Evolutionary conservation across 2,329 filamentous ascomycete species (phyloP).

Genomic region (Sporothrix curviconia): DNA sequence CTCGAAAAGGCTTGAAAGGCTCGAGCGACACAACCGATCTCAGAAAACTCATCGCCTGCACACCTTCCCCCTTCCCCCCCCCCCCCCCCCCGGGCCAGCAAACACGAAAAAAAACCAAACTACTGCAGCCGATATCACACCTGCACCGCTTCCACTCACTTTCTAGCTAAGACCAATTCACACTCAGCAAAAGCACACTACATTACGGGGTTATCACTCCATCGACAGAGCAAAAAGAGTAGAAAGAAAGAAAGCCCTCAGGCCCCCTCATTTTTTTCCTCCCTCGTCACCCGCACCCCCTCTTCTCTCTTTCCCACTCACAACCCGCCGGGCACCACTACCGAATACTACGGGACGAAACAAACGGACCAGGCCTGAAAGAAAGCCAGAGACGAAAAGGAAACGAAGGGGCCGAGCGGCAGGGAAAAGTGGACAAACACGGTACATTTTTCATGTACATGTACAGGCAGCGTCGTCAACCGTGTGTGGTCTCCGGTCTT

Average conservation of each 20-base stretch:
- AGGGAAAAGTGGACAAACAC: neutral
- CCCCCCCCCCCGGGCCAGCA: neutral
- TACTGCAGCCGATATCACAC: conserved; percentile 6
- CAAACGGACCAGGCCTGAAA: too few relatives aligned
- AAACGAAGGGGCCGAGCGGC: neutral
- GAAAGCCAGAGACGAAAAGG: neutral
- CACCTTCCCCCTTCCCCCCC: too few relatives aligned
- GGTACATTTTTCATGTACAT: too few relatives aligned
- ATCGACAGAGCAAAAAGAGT: too few relatives aligned
- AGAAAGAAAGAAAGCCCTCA: too few relatives aligned
- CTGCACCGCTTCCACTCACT: too few relatives aligned
- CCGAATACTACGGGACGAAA: neutral
- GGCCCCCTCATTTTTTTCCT: neutral
- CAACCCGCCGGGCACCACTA: neutral
- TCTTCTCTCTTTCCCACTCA: neutral
- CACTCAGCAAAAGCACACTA: too few relatives aligned
- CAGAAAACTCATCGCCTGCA: neutral
- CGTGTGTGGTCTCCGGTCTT: too few relatives aligned
- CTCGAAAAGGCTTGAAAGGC: neutral
- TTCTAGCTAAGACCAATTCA: too few relatives aligned
- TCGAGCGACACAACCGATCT: too few relatives aligned
- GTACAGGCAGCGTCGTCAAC: too few relatives aligned
- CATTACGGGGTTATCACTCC: too few relatives aligned
- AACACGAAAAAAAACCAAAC: neutral
- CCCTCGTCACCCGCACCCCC: neutral